Evolutionary conservation across 768 basidiomycete genomes (phyloP), one percentile per base, ranked within the genome.

Genomic region (Mycena indigotica): DNA sequence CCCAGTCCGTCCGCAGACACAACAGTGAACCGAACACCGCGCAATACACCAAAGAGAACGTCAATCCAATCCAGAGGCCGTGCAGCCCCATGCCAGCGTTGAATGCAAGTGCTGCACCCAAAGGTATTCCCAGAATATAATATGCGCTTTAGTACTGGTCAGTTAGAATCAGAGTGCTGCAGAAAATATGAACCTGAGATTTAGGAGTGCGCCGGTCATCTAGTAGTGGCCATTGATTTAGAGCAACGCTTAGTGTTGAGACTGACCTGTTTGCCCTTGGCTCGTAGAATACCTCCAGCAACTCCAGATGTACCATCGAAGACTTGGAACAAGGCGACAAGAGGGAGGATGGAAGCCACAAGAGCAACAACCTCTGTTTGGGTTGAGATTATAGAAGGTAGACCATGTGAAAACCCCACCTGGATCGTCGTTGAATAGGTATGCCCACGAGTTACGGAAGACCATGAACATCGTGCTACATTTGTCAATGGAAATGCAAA

Each of bases 61-160:
- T 90, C 35, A 95, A 74, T 15, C 94, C 94, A 38, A 89, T 77
- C 95, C 94, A 97, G 16, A 97, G 80, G 0, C 95, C 95, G 19
- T 77, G 74, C 13, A 97, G 76, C 0, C 77, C 84, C 69, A 83
- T 77, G 32, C 76, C 69, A 12, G 67, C 69, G 50, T 74, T 75
- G 75, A 95, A 93, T 2, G 89, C 79, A 3, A 95, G 84, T 72
- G 82, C 90, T 50, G 93, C 72, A 15, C 91, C 95, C 44, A 92
- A 76, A 0, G 94, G 94, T 50, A 96, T 88, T 79, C 87, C 91
- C 59, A 95, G 72, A 55, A 87, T 71, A 65, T 96, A 95, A 72
- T 95, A 95, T 2, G 88, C 86, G 49, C 83, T 83, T 66, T 2
- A n/a, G 19, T 19, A n/a, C 16, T 56, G 25, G 17, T 51, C 16